Percentiles rank a stretch among this genome's conserved stretches.
phyloP scores from a whole-genome alignment of 441 rosid species.

The Rhodomyrtus psidioides region DNA sequence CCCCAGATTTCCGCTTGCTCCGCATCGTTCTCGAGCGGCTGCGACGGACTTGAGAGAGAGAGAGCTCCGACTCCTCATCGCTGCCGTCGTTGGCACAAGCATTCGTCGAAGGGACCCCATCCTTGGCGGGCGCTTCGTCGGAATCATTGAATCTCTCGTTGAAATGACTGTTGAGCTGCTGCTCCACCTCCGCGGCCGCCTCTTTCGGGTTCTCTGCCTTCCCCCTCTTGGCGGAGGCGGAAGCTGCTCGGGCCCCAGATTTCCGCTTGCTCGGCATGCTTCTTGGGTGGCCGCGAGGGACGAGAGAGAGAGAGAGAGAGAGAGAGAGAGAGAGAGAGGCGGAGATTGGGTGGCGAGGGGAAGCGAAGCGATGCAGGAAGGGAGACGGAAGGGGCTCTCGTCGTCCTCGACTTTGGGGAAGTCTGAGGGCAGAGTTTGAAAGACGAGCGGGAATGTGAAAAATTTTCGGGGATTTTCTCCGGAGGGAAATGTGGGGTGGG shows the following conservation, averaged over 20 bases:
- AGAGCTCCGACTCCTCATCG: conserved; percentile 1
- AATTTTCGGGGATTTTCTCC: not conserved
- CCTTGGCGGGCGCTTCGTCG: not conserved
- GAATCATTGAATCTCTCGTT: too few relatives aligned
- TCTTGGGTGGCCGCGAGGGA: not conserved
- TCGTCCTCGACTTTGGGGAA: not conserved
- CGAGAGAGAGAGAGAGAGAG: not conserved
- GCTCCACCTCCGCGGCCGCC: not conserved
- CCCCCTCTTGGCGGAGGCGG: not conserved
- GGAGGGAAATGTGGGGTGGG: not conserved
- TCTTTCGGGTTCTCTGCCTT: not conserved
- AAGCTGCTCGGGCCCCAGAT: not conserved
- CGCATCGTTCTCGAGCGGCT: not conserved
- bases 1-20: not conserved
- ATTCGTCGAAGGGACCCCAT: not conserved
- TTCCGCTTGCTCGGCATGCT: not conserved
- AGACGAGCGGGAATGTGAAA: not conserved
- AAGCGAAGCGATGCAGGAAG: not conserved
- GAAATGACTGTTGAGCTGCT: not conserved
- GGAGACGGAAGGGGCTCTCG: not conserved
- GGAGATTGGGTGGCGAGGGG: not conserved
- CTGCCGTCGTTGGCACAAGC: not conserved
- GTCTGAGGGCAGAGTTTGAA: not conserved
- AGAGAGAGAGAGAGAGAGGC: not conserved
- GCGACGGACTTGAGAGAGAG: too few relatives aligned